Conservation (phyloP, 306 rosid genomes). For the Vigna mungo region DNA sequence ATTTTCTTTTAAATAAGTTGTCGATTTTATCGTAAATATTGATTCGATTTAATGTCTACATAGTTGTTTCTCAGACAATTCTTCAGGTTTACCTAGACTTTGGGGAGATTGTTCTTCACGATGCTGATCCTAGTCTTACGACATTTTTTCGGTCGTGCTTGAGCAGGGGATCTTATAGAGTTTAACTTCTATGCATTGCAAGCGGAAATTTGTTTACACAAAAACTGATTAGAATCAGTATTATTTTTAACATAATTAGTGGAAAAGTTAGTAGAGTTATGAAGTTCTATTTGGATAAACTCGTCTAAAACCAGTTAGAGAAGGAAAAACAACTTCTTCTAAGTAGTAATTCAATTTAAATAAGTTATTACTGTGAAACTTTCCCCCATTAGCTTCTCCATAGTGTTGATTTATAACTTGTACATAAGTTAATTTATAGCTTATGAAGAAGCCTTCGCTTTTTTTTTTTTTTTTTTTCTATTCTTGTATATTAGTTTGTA, state of each 20-base stretch:
- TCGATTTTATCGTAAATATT: not conserved
- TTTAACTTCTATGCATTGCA: not conserved
- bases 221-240: not conserved
- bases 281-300: too few species aligned
- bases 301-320: too few species aligned
- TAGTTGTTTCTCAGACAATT: slow-evolving; percentile 61
- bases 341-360: too few species aligned
- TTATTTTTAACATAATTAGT: not conserved
- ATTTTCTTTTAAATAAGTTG: not conserved
- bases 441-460: too few species aligned
- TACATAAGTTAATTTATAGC: too few species aligned
- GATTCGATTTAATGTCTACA: slow-evolving; percentile 12
- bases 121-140: slow-evolving; percentile 92
- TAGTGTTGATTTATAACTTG: too few species aligned
- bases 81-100: slow-evolving; percentile 94
- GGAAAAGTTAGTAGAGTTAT: too few species aligned
- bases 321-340: too few species aligned
- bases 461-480: too few species aligned
- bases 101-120: slow-evolving; percentile 91
- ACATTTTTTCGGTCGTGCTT: slow-evolving; percentile 84
- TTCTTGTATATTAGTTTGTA: too few species aligned
- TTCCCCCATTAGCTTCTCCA: too few species aligned
- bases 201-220: not conserved
- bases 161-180: slow-evolving; percentile 70
- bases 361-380: too few species aligned